These are phyloP conservation scores for Ceratocystis harringtonii DNA, from an alignment of 2,329 filamentous ascomycete species.

Conservation along the genomic window DNA sequence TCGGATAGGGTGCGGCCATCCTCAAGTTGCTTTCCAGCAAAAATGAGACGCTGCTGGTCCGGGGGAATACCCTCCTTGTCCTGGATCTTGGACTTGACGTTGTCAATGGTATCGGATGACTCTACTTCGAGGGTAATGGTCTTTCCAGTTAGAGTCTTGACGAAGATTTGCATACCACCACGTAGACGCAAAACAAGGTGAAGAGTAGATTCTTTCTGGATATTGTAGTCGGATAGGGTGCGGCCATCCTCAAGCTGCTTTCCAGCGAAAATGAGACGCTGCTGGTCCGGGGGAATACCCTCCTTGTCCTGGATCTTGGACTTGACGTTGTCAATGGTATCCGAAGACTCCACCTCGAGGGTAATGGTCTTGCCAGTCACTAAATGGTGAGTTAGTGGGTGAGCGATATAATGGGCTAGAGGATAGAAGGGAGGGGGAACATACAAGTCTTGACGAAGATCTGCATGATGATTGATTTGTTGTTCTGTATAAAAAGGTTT, in stretches of 20 bases:
- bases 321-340: constrained; percentile 93
- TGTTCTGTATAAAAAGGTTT: constrained; percentile 7
- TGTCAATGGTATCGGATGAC: constrained; percentile 81
- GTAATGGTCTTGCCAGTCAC: constrained; percentile 76
- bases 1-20: constrained; percentile 82
- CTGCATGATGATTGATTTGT: constrained; percentile 47
- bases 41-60: constrained; percentile 87
- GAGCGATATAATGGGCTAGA: constrained; percentile 25
- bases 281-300: constrained; percentile 87
- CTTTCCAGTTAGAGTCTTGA: constrained; percentile 81
- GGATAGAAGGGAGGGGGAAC: constrained; percentile 26
- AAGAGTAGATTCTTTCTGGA: constrained; percentile 78
- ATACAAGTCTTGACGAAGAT: constrained; percentile 95
- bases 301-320: constrained; percentile 87
- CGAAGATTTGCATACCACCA: constrained; percentile 59
- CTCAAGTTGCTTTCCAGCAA: constrained; percentile 85
- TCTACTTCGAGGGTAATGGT: constrained; percentile 89
- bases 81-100: constrained; percentile 87
- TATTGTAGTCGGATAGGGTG: constrained; percentile 89
- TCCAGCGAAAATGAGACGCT: constrained; percentile 83
- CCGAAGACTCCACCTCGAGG: constrained; percentile 72
- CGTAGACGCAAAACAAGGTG: constrained; percentile 69
- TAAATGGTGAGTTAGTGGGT: constrained; percentile 28
- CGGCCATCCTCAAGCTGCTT: constrained; percentile 90
- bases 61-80: constrained; percentile 89